Conservation (phyloP, 176 grass and related monocot species). For the Chrysopogon serrulatus region DNA sequence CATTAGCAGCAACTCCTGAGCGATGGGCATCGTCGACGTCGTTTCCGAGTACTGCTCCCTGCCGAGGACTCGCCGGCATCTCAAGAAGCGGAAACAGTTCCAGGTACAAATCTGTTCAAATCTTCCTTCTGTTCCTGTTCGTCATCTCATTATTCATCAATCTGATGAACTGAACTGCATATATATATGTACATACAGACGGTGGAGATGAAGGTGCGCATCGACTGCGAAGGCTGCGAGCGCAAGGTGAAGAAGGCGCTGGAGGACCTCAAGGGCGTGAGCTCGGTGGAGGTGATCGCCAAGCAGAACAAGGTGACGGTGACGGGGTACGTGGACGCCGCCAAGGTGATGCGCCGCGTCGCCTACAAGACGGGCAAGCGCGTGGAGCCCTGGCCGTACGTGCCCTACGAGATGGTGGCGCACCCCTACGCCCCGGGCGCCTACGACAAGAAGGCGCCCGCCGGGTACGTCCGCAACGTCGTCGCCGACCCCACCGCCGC, state of each 20-base stretch:
- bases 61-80: constrained; percentile 31
- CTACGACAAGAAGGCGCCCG: constrained; percentile 77
- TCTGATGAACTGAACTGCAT: neutral
- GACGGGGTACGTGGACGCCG: constrained; percentile 66
- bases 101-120: neutral
- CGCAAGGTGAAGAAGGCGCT: constrained; percentile 71
- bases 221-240: constrained; percentile 97
- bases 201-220: constrained; percentile 89
- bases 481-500: constrained; percentile 47
- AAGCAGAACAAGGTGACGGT: constrained; percentile 85
- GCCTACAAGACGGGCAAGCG: constrained; percentile 71
- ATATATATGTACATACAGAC: too few species aligned
- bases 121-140: neutral
- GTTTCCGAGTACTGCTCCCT: constrained; percentile 42
- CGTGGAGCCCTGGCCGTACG: constrained; percentile 83
- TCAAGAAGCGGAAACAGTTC: constrained; percentile 51
- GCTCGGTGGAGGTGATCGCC: constrained; percentile 45
- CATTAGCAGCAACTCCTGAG: too few species aligned
- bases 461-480: constrained; percentile 74
- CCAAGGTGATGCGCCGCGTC: constrained; percentile 59
- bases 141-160: neutral
- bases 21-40: constrained; percentile 51
- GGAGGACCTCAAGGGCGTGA: constrained; percentile 66
- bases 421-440: constrained; percentile 75
- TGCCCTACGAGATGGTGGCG: constrained; percentile 66